Base-by-base conservation (phyloP, 495 filamentous ascomycete species). In the Penicillium coffeae region DNA sequence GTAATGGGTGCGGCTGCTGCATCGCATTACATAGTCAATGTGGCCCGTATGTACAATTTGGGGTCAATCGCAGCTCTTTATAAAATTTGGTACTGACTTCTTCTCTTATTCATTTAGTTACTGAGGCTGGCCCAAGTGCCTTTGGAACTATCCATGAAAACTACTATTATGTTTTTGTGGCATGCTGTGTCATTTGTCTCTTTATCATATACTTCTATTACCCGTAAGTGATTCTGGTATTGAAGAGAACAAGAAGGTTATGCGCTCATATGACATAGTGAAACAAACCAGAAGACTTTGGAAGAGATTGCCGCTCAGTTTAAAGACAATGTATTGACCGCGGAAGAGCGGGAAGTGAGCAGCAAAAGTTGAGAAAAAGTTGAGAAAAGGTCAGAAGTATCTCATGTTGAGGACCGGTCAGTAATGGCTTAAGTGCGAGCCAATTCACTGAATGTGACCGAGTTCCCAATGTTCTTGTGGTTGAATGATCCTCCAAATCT, bases 161-260 rank as follows among this genome's bases (percentile, higher is more conserved):
- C 45, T 82, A 81, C 53, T 82, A 82, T 52, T 82, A 80, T 43
- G 78, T 82, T 22, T 82, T 81, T 33, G 75, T 79, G 8, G 73
- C 42, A 6, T 81, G 78, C 52, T 72, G 75, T 1, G 9, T 56
- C 0, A 69, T 80, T 54, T 82, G 79, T 60, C 50, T 79, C 1
- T 55, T 62, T 9, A 43, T 80, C 16, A 74, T 74, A 0, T 82
- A 77, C 52, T 64, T 79, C 27, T 80, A 71, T 57, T 81, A 80
- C 60, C 78, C 77, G 56, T 76, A 57, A 38, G 72, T 70, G 15
- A 5, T 4, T n/a, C 15, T 16, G 32, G 50, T 54, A 35, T n/a
- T n/a, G n/a, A n/a, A n/a, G n/a, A n/a, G n/a, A n/a, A n/a, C n/a
- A n/a, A n/a, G n/a, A n/a, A n/a, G n/a, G n/a, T n/a, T n/a, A n/a